A percentile compares a stretch with the other conserved stretches of the same genome.
Conservation (phyloP, 441 rosid genomes). For the Pelargonium cotyledonis region DNA sequence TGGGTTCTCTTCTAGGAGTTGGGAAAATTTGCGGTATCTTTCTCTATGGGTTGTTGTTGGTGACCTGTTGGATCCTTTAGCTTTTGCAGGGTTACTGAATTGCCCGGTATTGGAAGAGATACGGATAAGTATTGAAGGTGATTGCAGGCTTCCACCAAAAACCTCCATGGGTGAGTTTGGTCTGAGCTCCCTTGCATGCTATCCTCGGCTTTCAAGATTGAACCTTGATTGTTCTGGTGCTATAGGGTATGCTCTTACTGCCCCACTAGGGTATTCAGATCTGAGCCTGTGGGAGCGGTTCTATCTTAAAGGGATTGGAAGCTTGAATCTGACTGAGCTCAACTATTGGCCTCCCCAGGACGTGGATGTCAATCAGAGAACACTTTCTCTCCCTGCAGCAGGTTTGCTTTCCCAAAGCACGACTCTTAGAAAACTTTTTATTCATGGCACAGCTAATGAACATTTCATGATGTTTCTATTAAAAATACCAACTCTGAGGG, state of each 20-base stretch:
- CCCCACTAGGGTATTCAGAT: neutral
- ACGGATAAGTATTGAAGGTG: neutral
- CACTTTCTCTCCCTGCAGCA: neutral
- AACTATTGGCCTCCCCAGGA: neutral
- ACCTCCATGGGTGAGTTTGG: neutral
- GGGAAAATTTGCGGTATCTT: neutral
- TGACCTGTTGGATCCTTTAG: neutral
- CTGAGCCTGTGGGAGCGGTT: conserved; percentile 1
- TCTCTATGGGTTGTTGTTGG: neutral
- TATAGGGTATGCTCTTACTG: neutral
- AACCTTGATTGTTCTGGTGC: neutral
- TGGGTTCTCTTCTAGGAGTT: neutral
- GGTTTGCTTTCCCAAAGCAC: neutral
- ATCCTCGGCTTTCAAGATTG: neutral
- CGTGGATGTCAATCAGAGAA: neutral
- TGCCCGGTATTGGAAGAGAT: neutral
- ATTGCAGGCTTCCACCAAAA: neutral
- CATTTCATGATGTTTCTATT: neutral
- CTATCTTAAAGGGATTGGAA: neutral
- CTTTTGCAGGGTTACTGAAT: neutral
- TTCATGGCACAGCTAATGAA: neutral
- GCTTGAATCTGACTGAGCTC: neutral
- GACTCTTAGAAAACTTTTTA: neutral
- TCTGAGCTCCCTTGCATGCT: neutral
- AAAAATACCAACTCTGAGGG: neutral